phyloP scores from a whole-genome alignment of 139 green algal species.

The Tetradesmus lagerheimii region DNA sequence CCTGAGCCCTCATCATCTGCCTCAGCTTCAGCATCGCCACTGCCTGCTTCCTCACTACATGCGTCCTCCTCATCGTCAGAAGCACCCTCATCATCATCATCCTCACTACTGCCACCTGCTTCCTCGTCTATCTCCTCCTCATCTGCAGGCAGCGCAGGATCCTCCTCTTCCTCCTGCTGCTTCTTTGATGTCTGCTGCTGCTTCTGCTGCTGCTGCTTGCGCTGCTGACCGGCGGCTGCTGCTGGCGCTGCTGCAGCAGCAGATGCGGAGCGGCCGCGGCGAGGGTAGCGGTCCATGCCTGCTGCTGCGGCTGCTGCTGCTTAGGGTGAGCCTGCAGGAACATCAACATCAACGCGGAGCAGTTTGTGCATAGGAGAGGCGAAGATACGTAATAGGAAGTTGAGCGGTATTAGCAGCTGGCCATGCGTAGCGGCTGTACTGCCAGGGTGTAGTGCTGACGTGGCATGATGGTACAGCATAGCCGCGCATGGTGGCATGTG shows the following conservation, averaged over 20 bases:
- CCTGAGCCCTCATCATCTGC: not conserved
- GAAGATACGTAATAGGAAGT: not conserved
- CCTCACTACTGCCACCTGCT: not conserved
- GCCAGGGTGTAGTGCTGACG: not conserved
- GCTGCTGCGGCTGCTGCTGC: constrained; percentile 5
- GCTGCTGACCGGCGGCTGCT: not conserved
- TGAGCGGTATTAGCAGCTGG: not conserved
- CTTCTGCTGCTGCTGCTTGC: not conserved
- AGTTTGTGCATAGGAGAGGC: not conserved
- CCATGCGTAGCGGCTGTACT: not conserved
- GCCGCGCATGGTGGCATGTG: not conserved
- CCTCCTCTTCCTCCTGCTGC: constrained; percentile 27
- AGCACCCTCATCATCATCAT: not conserved
- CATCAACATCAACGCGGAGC: too few relatives aligned
- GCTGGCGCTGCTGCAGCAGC: not conserved
- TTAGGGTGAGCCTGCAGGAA: not conserved
- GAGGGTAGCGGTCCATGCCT: not conserved
- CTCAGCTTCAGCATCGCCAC: not conserved
- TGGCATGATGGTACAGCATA: not conserved
- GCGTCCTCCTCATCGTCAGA: not conserved
- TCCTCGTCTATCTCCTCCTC: constrained; percentile 33
- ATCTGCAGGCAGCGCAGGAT: constrained; percentile 20
- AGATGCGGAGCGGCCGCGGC: not conserved
- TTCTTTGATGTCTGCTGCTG: not conserved
- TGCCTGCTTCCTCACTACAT: constrained; percentile 3